phyloP scores from a whole-genome alignment of 106 monocot genomes.

The Dendrobium officinale region DNA sequence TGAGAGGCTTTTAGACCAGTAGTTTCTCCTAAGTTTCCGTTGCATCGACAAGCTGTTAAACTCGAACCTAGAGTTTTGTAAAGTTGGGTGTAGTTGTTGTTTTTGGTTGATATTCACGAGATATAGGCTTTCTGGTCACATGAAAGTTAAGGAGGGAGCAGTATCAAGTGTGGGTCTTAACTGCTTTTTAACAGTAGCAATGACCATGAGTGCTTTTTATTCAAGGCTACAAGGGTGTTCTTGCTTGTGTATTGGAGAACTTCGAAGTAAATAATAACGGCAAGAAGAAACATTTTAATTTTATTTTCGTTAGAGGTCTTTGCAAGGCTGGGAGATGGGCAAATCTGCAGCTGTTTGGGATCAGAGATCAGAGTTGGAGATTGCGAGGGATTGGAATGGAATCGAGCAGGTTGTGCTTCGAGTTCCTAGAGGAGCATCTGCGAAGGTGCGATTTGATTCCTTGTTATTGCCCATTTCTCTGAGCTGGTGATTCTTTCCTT shows the following conservation, averaged over 20 bases:
- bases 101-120: background rate
- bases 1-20: background rate
- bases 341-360: slow-evolving; percentile 47
- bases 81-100: background rate
- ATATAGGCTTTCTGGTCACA: background rate
- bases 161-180: background rate
- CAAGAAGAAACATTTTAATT: background rate
- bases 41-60: background rate
- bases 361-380: slow-evolving; percentile 42
- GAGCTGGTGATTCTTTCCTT: background rate
- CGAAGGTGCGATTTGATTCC: slow-evolving; percentile 37
- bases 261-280: background rate
- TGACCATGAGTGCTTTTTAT: background rate
- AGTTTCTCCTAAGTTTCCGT: background rate
- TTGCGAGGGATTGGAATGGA: slow-evolving; percentile 79
- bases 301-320: background rate
- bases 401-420: slow-evolving; percentile 66
- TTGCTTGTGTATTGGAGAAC: background rate
- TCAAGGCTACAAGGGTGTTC: background rate
- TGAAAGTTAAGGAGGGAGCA: background rate
- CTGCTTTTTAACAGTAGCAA: background rate
- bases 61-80: background rate
- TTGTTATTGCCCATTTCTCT: background rate
- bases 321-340: slow-evolving; percentile 39
- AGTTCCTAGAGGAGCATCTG: slow-evolving; percentile 73